Percentiles rank a stretch among this genome's conserved stretches.
Conservation (phyloP, 352 stramenopile genomes). For the Ochromonadaceae sp. region DNA sequence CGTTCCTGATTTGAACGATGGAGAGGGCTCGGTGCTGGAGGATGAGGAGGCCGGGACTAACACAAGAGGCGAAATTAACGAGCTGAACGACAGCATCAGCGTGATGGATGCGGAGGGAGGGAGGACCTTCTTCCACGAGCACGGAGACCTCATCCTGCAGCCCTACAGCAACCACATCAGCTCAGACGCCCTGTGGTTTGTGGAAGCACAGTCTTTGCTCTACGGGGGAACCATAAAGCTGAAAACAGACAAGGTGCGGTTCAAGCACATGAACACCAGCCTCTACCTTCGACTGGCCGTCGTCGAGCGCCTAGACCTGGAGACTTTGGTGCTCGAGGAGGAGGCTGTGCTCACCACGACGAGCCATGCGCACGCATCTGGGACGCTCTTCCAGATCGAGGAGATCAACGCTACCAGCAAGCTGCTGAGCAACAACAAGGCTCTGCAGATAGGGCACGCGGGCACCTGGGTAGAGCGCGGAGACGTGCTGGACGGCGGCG, state of each 20-base stretch:
- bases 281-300: not conserved
- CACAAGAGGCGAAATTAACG: no score
- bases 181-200: conserved; percentile 25
- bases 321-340: not conserved
- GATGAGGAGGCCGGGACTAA: no score
- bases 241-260: conserved; percentile 13
- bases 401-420: not conserved
- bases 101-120: not conserved
- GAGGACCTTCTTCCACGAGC: not conserved
- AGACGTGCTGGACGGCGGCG: not conserved
- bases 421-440: not conserved
- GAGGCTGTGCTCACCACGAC: not conserved
- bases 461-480: conserved; percentile 2
- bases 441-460: not conserved
- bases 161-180: conserved; percentile 12
- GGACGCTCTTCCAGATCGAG: not conserved
- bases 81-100: no score
- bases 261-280: conserved; percentile 11
- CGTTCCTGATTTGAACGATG: no score
- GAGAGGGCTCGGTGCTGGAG: no score
- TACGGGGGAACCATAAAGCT: conserved; percentile 2
- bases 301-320: not conserved
- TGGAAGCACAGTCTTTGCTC: conserved; percentile 7
- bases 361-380: not conserved
- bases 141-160: not conserved